Conservation (phyloP, 2,329 filamentous ascomycete genomes). For the Ascochyta koolunga region DNA sequence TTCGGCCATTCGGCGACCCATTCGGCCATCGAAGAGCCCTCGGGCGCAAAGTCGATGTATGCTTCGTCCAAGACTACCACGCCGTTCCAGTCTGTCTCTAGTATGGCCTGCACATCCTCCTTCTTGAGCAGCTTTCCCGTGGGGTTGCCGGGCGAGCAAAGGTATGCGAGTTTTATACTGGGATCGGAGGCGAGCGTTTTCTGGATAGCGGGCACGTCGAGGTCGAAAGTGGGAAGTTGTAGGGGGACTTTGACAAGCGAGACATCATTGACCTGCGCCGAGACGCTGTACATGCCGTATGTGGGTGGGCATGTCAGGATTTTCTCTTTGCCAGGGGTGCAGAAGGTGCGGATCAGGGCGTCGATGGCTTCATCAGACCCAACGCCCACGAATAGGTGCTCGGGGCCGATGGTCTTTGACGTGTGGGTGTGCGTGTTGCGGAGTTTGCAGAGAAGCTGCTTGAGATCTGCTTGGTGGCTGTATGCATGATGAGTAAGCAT, state of each 20-base stretch:
- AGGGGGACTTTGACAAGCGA: slow-evolving; percentile 85
- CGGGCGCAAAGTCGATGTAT: slow-evolving; percentile 91
- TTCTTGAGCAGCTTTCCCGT: slow-evolving; percentile 82
- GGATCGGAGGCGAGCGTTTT: slow-evolving; percentile 67
- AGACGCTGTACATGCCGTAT: slow-evolving; percentile 98
- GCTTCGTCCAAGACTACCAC: slow-evolving; percentile 93
- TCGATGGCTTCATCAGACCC: slow-evolving; percentile 98
- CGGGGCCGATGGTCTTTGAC: slow-evolving; percentile 71
- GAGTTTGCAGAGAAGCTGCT: slow-evolving; percentile 82
- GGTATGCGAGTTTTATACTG: slow-evolving; percentile 84
- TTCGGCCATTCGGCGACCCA: slow-evolving; percentile 95
- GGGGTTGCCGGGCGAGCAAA: slow-evolving; percentile 95
- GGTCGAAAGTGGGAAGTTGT: slow-evolving; percentile 72
- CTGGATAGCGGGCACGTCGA: slow-evolving; percentile 72
- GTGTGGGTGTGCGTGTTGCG: slow-evolving; percentile 88
- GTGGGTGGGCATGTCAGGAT: slow-evolving; percentile 96
- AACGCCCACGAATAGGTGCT: slow-evolving; percentile 91
- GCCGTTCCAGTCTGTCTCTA: slow-evolving; percentile 91
- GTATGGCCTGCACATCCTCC: slow-evolving; percentile 71
- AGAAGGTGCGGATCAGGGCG: slow-evolving; percentile 91
- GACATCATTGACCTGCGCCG: slow-evolving; percentile 92
- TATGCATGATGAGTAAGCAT: background rate
- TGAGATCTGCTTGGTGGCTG: slow-evolving; percentile 82
- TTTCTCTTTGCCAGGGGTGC: slow-evolving; percentile 81
- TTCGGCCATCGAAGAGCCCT: slow-evolving; percentile 81